These are phyloP conservation scores for Harringtonia lauricola DNA, from an alignment of 2,329 filamentous ascomycete species.

Conservation along the genomic window DNA sequence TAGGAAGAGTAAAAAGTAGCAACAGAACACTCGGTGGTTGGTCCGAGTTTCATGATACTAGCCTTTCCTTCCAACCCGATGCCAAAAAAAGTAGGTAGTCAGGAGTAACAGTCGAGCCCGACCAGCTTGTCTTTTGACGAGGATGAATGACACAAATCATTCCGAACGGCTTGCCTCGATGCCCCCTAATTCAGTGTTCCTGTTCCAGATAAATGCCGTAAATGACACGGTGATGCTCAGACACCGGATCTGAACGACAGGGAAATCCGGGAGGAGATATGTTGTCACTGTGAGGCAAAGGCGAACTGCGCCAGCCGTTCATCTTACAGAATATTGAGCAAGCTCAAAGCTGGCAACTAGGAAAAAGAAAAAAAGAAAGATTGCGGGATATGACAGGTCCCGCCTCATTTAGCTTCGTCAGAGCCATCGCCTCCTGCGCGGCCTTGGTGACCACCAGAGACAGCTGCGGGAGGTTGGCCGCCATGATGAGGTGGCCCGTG, in stretches of 20 bases:
- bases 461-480: slow-evolving; percentile 20
- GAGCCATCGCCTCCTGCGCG: slow-evolving; percentile 25
- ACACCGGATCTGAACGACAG: background rate
- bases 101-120: background rate
- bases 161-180: background rate
- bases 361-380: background rate
- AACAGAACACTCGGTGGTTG: too few relatives aligned
- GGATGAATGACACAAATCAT: background rate
- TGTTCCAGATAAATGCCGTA: too few relatives aligned
- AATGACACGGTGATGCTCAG: background rate
- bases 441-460: slow-evolving; percentile 21
- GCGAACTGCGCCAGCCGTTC: background rate
- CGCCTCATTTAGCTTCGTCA: slow-evolving; percentile 30
- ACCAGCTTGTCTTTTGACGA: too few relatives aligned
- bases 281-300: background rate
- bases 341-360: background rate
- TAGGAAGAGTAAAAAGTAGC: too few relatives aligned
- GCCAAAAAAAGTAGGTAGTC: background rate
- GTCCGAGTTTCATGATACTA: background rate
- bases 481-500: slow-evolving; percentile 19
- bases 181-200: too few relatives aligned
- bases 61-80: background rate
- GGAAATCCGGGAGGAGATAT: background rate
- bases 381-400: background rate
- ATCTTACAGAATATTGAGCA: background rate